These are phyloP conservation scores for Coemansia sp. DNA, from an alignment of 192 early-diverging fungal genomes.

Conservation along the genomic window DNA sequence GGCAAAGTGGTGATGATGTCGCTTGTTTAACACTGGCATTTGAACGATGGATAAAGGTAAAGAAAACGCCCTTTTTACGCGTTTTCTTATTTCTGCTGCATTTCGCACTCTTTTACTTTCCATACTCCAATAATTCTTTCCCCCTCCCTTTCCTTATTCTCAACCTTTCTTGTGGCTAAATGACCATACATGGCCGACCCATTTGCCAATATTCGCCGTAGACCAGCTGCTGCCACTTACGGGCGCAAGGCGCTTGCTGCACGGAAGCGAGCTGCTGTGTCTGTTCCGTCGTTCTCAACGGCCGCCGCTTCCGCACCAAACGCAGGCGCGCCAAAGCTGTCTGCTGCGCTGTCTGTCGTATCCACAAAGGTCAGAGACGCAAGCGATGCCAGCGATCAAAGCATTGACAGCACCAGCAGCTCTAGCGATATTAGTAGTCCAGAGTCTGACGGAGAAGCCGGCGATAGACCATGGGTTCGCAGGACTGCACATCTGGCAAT, in stretches of 20 bases:
- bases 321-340: not conserved
- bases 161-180: slow-evolving; percentile 12
- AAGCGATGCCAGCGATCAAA: not conserved
- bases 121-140: not conserved
- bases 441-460: not conserved
- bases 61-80: too few species aligned
- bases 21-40: too few species aligned
- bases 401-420: not conserved
- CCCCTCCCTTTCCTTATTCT: slow-evolving; percentile 5
- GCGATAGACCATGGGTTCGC: slow-evolving; percentile 14
- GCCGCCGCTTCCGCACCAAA: not conserved
- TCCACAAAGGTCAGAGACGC: not conserved
- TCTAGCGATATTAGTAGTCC: not conserved
- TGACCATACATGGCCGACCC: slow-evolving; percentile 41
- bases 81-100: too few species aligned
- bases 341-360: not conserved
- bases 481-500: slow-evolving; percentile 36
- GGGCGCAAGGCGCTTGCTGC: slow-evolving; percentile 49
- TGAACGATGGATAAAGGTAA: too few species aligned
- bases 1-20: too few species aligned
- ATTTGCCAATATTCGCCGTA: slow-evolving; percentile 47
- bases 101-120: not conserved
- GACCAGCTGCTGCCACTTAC: slow-evolving; percentile 40
- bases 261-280: slow-evolving; percentile 29
- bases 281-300: not conserved